A percentile compares a stretch with the other conserved stretches of the same genome.
These are phyloP conservation scores for Talaromyces stipitatus DNA, from an alignment of 495 filamentous ascomycete species.

Conservation along the genomic window DNA sequence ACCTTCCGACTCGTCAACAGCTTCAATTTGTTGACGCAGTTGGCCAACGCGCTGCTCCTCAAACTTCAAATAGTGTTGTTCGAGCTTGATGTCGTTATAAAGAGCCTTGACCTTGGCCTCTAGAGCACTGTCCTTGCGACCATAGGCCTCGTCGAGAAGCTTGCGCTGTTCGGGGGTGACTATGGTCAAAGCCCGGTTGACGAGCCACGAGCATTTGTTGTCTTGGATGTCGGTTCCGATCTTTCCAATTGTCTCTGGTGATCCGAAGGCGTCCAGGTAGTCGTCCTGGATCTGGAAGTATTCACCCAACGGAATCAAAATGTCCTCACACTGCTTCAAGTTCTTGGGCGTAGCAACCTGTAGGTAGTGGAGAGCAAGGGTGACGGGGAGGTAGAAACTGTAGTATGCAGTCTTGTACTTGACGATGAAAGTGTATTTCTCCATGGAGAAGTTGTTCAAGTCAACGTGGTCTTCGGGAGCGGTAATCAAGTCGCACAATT, in stretches of 20 bases:
- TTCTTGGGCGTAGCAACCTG: conserved; percentile 75
- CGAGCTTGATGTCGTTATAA: conserved; percentile 74
- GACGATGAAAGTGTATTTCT: conserved; percentile 98
- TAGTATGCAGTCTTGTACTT: conserved; percentile 99
- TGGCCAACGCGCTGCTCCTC: conserved; percentile 76
- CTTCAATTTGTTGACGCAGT: conserved; percentile 63
- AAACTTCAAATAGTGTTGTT: conserved; percentile 75
- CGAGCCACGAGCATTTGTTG: conserved; percentile 97
- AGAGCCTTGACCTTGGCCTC: conserved; percentile 83
- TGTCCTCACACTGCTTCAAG: conserved; percentile 77
- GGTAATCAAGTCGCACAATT: conserved; percentile 89
- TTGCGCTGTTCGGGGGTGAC: conserved; percentile 75
- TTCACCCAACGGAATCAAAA: conserved; percentile 95
- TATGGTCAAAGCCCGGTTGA: conserved; percentile 83
- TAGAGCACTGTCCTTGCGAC: conserved; percentile 70
- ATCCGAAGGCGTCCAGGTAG: conserved; percentile 95
- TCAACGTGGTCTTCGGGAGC: conserved; percentile 85
- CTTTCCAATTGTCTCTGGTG: conserved; percentile 93
- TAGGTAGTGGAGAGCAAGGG: conserved; percentile 74
- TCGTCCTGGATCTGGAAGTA: conserved; percentile 99
- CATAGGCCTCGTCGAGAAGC: conserved; percentile 76
- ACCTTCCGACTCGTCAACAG: conserved; percentile 76
- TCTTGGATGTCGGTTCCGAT: conserved; percentile 98
- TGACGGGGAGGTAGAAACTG: conserved; percentile 97
- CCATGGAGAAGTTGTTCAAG: conserved; percentile 84